A percentile compares a stretch with the other conserved stretches of the same genome.
Conservation (phyloP, 2,329 filamentous ascomycete species). For the Fusarium paranaense region DNA sequence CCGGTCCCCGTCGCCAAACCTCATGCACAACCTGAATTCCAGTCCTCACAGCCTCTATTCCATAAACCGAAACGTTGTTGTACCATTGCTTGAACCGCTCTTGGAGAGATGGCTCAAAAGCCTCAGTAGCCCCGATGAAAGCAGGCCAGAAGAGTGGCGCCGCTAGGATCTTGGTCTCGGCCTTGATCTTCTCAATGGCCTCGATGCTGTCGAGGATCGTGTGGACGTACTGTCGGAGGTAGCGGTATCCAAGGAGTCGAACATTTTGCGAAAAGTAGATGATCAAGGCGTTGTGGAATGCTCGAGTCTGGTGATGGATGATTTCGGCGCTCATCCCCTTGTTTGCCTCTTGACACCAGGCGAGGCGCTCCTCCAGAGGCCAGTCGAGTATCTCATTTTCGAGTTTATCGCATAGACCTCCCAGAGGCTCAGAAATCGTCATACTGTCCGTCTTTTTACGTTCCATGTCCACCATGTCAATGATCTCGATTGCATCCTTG, state of each 20-base stretch:
- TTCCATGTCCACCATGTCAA: constrained; percentile 13
- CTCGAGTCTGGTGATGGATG: constrained; percentile 22
- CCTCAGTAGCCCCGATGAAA: constrained; percentile 39
- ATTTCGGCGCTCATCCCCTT: constrained; percentile 14
- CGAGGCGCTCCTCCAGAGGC: constrained; percentile 3
- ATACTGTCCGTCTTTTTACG: neutral
- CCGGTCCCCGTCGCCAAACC: constrained; percentile 30
- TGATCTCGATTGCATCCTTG: constrained; percentile 16
- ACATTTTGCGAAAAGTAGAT: constrained; percentile 42
- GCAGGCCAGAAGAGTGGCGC: constrained; percentile 41
- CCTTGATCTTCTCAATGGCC: constrained; percentile 38
- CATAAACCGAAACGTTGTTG: constrained; percentile 27
- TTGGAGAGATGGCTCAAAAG: constrained; percentile 32
- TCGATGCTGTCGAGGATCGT: constrained; percentile 34
- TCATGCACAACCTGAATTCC: constrained; percentile 36
- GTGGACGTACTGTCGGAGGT: constrained; percentile 31
- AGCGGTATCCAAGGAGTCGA: constrained; percentile 24
- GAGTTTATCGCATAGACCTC: constrained; percentile 8
- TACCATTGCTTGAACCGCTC: constrained; percentile 38
- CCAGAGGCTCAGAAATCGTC: neutral
- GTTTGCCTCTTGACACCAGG: neutral
- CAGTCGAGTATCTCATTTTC: constrained; percentile 24
- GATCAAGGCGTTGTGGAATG: constrained; percentile 44
- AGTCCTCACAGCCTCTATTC: constrained; percentile 38
- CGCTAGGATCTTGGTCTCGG: constrained; percentile 27